Base-by-base conservation (phyloP, 305 asterid species). In the Stenogyne calaminthoides region DNA sequence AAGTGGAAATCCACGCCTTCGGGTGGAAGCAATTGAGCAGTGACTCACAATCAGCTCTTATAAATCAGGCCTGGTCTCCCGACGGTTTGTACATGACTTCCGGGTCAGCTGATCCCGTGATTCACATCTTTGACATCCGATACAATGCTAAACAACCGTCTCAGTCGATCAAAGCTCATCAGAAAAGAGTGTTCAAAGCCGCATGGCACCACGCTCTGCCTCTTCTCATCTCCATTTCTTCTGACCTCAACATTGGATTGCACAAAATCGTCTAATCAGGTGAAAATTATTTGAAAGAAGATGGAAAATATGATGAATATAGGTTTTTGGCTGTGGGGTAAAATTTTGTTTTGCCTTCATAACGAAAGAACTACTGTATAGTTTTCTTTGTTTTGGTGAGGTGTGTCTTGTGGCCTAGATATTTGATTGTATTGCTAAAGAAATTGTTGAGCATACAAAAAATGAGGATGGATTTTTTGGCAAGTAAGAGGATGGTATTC, bases 1-100 rank as follows among this genome's bases (percentile, higher is more conserved):
- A 76, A 46, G 70, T 82, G 71, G 98, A 89, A 83, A 62, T 86
- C 67, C 96, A 89, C 61, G 81, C 91, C 0, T 85, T 89, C 1
- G 98, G 99, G 15, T 95, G 95, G 92, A 89, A 89, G 80, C 99
- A 95, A 82, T 96, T 92, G 80, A 85, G 89, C 70, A 92, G 95
- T 20, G 99, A 89, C 10, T 79, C 96, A 27, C 98, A 95, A 39
- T 95, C 99, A 1, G 96, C 98, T 42, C 94, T 92, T 15, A 84
- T 95, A 78, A 88, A 86, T 51, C 99, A 95, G 88, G 84, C 93
- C 0, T 95, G 99, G 99, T 92, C 99, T 14, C 98, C 98, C 0
- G 96, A 95, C 76, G 99, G 99, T 54, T 74, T 90, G 52, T 89
- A 87, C 68, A 71, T 92, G 76, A 76, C 96, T 12, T 95, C 99